These are phyloP conservation scores for Botryosphaeria dothidea DNA, from an alignment of 2,329 filamentous ascomycete genomes.

Conservation along the genomic window DNA sequence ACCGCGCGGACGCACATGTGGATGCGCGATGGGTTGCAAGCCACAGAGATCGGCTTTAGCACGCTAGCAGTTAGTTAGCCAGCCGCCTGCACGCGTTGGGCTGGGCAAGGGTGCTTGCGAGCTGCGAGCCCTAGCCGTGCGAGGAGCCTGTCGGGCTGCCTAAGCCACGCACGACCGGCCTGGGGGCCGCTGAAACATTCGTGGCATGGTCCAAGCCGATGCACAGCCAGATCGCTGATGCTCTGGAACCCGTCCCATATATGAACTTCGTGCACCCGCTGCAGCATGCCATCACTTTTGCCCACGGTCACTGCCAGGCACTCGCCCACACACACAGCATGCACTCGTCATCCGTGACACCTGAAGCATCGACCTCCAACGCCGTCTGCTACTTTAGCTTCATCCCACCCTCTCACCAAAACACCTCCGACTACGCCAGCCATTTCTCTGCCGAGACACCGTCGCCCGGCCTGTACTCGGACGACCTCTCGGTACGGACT, in stretches of 20 bases:
- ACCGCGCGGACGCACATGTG: not conserved
- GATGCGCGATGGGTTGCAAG: not conserved
- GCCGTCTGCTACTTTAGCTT: constrained; percentile 36
- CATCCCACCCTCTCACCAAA: constrained; percentile 25
- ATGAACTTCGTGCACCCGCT: not conserved
- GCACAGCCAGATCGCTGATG: not conserved
- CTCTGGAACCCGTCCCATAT: not conserved
- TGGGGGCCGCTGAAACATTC: not conserved
- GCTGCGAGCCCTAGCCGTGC: not conserved
- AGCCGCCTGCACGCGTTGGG: not conserved
- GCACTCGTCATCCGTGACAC: constrained; percentile 18
- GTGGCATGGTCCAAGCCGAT: not conserved
- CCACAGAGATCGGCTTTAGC: not conserved
- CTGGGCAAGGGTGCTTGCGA: not conserved
- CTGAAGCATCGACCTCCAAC: not conserved
- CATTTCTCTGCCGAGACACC: constrained; percentile 39
- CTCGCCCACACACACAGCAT: not conserved
- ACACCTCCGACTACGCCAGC: not conserved
- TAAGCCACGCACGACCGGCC: not conserved
- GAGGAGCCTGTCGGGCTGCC: not conserved
- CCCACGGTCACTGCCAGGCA: not conserved
- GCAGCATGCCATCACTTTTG: not conserved
- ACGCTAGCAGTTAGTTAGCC: not conserved
- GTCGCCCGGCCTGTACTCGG: constrained; percentile 23
- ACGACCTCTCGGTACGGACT: constrained; percentile 26